phyloP scores from a whole-genome alignment of 1,284 basidiomycete species.

The Apiotrichum domesticum region DNA sequence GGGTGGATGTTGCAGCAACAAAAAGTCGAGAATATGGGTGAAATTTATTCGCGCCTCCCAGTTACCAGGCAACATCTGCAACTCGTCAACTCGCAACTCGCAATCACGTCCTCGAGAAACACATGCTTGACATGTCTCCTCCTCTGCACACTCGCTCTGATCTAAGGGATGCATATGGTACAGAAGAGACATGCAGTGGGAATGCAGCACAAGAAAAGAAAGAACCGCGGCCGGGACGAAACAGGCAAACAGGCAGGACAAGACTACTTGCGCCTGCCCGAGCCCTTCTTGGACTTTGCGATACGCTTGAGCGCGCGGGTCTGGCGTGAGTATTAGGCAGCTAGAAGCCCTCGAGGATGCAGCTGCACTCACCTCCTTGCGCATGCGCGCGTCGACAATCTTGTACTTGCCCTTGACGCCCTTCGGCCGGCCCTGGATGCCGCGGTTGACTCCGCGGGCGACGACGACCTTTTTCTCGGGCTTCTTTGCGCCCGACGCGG shows the following conservation, averaged over 20 bases:
- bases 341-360: no score
- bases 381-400: slow-evolving; percentile 69
- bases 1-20: no score
- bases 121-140: no score
- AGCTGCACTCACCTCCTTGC: slow-evolving; percentile 36
- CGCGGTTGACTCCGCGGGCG: slow-evolving; percentile 83
- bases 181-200: slow-evolving; percentile 4
- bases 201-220: not conserved
- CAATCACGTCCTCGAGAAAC: no score
- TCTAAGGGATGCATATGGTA: slow-evolving; percentile 13
- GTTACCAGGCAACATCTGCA: no score
- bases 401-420: slow-evolving; percentile 89
- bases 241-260: no score
- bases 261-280: not conserved
- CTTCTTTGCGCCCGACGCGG: slow-evolving; percentile 57
- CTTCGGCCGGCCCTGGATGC: slow-evolving; percentile 86
- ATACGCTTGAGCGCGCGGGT: slow-evolving; percentile 38
- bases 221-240: no score
- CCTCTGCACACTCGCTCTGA: not conserved
- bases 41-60: no score
- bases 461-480: slow-evolving; percentile 76
- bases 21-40: no score
- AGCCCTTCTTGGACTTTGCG: slow-evolving; percentile 37
- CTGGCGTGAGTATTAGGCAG: slow-evolving; percentile 7
- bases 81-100: no score